Evolutionary conservation across 108 stramenopile species (phyloP), one percentile per base, ranked within the genome.

Genomic region (Pseudonitzschia multistriata): DNA sequence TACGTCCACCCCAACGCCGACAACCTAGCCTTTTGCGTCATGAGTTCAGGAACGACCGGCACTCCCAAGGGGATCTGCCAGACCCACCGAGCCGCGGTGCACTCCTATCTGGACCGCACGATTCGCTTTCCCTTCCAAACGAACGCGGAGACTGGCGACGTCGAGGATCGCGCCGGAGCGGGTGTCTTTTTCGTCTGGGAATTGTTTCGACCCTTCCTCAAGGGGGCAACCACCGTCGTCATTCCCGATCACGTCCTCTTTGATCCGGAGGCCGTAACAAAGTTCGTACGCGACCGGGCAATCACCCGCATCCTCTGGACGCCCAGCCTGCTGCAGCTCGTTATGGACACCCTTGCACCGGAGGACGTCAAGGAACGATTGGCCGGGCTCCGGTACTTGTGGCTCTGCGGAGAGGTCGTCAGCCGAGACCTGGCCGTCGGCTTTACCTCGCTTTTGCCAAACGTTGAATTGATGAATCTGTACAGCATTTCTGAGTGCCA

Each of bases 151-250:
- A 34, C 68, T 56, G 64, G 49, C 49, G 62, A 37, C 66, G 68
- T 29, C 37, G 55, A 34, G 31, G 71, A 63, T 82, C 75, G 48
- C 72, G 85, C 87, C 59, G 90, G 84, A 3, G 86, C 84, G 70
- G 87, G 87, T 37, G 88, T 92, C 21, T 92, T 92, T 70, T 92
- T 92, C 72, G 88, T 89, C 7, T 92, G 91, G 91, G 91, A 92
- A 74, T 66, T 81, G 57, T 42, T 88, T 17, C 79, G 91, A 39
- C 87, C 91, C 0, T 57, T 92, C 21, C 74, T 85, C 56, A 68
- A 76, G 7, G 91, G 91, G 24, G 82, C 73, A 11, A 74, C 83
- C 28, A 75, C 85, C 15, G 66, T 88, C 30, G 70, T 85, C 73
- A 85, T 92, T 50, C 91, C 91, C 15, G 85, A 84, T 36, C 81